These are phyloP conservation scores for thale cress (Arabidopsis thaliana) DNA, from an alignment of 345 rosid species.

Conservation along the genomic window TAIR10.1 NC_003076.8:23486501-23487000, in stretches of 20 bases:
- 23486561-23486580: constrained; percentile 89
- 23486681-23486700: constrained; percentile 21
- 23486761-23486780: not conserved
- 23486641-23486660: constrained; percentile 59
- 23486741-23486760: constrained; percentile 2
- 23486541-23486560: constrained; percentile 78
- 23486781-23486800: not conserved
- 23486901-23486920: constrained; percentile 27
- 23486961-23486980: constrained; percentile 33
- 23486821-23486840: not conserved
- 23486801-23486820: constrained; percentile 1
- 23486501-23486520: constrained; percentile 58
- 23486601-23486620: constrained; percentile 79
- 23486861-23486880: constrained; percentile 27
- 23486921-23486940: not conserved
- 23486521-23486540: constrained; percentile 72
- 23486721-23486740: constrained; percentile 12
- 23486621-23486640: constrained; percentile 88
- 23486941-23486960: constrained; percentile 31
- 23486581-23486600: constrained; percentile 73
- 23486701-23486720: constrained; percentile 2
- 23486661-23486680: not conserved
- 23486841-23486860: constrained; percentile 12
- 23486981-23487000: constrained; percentile 14
- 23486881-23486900: constrained; percentile 28